Evolutionary conservation across 2,329 filamentous ascomycete genomes (phyloP).

Genomic region (Ascochyta rabiei): DNA sequence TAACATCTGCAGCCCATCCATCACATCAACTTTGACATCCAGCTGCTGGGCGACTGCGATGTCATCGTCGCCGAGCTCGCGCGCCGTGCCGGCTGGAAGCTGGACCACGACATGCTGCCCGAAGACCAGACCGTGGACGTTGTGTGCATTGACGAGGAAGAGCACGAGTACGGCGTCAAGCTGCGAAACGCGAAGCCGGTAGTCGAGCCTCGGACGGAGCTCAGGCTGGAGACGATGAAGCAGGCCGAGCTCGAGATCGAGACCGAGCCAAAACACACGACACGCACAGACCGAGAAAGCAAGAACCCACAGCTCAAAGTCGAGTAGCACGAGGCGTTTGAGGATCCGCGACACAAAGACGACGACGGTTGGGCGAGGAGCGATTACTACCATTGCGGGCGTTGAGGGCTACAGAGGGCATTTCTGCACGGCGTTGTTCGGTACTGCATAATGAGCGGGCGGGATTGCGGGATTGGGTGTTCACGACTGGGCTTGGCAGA

Average conservation of each 20-base stretch:
- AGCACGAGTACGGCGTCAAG: conserved; percentile 41
- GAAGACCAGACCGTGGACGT: conserved; percentile 67
- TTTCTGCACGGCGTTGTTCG: conserved; percentile 1
- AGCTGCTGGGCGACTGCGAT: conserved; percentile 94
- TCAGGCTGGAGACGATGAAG: conserved; percentile 8
- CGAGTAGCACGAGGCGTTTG: background rate
- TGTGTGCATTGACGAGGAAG: conserved; percentile 37
- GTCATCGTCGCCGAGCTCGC: conserved; percentile 87
- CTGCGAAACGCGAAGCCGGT: conserved; percentile 24
- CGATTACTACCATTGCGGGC: background rate
- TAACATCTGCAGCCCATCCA: conserved; percentile 64
- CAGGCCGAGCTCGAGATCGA: background rate
- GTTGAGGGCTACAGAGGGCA: background rate
- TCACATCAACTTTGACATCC: conserved; percentile 95
- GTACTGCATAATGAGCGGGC: background rate
- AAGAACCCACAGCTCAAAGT: background rate
- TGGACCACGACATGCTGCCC: conserved; percentile 85
- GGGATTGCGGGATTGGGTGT: background rate
- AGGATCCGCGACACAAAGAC: background rate
- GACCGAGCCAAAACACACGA: background rate
- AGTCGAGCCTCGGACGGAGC: conserved; percentile 16
- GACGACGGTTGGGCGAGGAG: background rate
- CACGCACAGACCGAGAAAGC: background rate
- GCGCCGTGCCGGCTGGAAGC: conserved; percentile 77
- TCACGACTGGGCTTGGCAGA: background rate